These are phyloP conservation scores for Candida orba DNA, from an alignment of 805 yeast species.

Conservation along the genomic window DNA sequence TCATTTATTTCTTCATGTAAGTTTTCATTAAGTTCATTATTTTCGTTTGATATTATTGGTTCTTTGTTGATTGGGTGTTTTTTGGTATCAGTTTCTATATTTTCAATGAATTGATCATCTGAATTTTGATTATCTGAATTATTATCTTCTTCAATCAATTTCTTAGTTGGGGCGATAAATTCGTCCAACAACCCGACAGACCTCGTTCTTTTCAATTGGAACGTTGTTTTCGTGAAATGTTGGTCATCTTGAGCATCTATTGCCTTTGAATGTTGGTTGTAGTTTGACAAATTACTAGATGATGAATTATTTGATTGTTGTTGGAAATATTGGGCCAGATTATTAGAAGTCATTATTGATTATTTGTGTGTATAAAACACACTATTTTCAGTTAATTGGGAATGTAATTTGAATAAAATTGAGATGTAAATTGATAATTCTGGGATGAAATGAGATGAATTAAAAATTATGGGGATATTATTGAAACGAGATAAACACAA, in stretches of 20 bases:
- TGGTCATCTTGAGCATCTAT: constrained; percentile 66
- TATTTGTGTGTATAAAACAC: no score
- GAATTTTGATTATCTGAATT: constrained; percentile 11
- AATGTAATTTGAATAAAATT: no score
- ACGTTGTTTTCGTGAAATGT: constrained; percentile 63
- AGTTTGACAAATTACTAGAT: constrained; percentile 14
- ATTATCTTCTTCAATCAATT: constrained; percentile 25
- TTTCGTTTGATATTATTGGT: constrained; percentile 13
- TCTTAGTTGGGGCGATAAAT: constrained; percentile 43
- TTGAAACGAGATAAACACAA: no score
- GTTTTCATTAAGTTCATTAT: constrained; percentile 31
- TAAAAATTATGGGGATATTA: no score
- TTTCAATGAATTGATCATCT: constrained; percentile 19
- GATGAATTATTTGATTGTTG: neutral
- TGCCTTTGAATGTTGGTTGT: constrained; percentile 27
- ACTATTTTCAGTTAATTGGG: no score
- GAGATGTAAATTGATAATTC: no score
- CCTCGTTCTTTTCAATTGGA: constrained; percentile 72
- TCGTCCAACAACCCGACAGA: constrained; percentile 77
- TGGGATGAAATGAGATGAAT: no score
- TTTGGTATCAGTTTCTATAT: constrained; percentile 15
- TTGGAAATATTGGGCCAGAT: no score
- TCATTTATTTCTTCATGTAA: constrained; percentile 26
- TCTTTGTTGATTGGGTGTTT: no score
- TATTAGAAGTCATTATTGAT: no score